phyloP scores from a whole-genome alignment of 2,329 filamentous ascomycete genomes.

The Colletotrichum kahawae region DNA sequence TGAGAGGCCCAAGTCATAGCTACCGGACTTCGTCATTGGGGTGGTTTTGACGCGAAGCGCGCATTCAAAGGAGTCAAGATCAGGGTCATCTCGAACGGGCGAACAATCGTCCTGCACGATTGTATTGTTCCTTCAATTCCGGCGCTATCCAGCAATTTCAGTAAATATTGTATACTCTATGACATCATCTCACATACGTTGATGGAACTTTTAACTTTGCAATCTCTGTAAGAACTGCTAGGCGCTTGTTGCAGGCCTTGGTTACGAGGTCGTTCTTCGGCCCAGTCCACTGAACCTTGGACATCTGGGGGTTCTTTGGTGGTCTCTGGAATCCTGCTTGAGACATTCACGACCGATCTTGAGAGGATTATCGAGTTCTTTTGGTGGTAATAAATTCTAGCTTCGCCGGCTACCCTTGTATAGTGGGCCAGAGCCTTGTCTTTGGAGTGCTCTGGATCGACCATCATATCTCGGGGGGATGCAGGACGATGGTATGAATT shows the following conservation, averaged over 20 bases:
- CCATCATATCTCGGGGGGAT: neutral
- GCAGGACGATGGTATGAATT: neutral
- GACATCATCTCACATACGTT: constrained; percentile 38
- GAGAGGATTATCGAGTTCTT: neutral
- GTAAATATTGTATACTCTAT: neutral
- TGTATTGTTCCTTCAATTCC: constrained; percentile 40
- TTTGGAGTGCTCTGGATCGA: neutral
- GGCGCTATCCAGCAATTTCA: neutral
- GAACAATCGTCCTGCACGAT: constrained; percentile 51
- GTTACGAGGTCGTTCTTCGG: constrained; percentile 62
- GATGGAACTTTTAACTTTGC: neutral
- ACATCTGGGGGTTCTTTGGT: neutral
- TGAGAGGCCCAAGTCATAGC: neutral
- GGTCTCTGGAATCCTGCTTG: neutral
- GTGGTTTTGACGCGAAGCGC: neutral
- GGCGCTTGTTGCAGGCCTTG: constrained; percentile 49
- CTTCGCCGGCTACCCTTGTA: neutral
- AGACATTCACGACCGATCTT: neutral
- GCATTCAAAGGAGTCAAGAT: constrained; percentile 26
- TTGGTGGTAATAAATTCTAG: neutral
- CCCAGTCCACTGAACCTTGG: neutral
- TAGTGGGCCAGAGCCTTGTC: neutral
- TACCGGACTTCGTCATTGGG: neutral
- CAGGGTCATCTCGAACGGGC: constrained; percentile 26
- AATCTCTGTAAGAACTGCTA: neutral